Evolutionary conservation across 2,329 filamentous ascomycete genomes (phyloP), one percentile per base, ranked within the genome.

Genomic region (Pyrenophora tritici-repentis): DNA sequence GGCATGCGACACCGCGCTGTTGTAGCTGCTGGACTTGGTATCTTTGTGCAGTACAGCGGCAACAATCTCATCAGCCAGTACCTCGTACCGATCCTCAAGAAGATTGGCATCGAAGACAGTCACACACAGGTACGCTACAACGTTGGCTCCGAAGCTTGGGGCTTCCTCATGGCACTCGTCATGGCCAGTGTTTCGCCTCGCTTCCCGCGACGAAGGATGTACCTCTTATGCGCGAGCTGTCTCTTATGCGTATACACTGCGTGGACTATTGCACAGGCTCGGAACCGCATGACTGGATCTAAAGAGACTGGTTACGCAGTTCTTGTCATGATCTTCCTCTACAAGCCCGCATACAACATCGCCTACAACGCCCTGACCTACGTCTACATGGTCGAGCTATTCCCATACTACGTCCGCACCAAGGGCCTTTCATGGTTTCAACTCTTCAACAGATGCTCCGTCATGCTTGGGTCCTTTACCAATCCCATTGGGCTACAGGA

Each of bases 31-130:
- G 85, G 82, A 0, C 77, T 88, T 12, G 86, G 84, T 54, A 70
- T 88, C 58, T 86, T 88, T 58, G 86, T 84, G 1, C 85, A 88
- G 68, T 88, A 86, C 70, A 84, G 81, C 39, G 86, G 86, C 18
- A 88, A 88, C 63, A 85, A 67, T 3, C 73, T 88, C 2, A 83
- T 88, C 66, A 83, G 52, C 53, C 86, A 88, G 68, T 88, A 88
- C 66, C 83, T 86, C 63, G 81, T 85, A 45, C 76, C 79, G 26
- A 80, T 88, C 55, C 84, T 87, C 63, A 73, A 77, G 20, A 81
- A 81, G 35, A 84, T 85, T 29, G 85, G 85, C 20, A 86, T 88
- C 61, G 80, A 61, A 1, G 75, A 79, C 36, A 77, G 49, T 9
- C 61, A 66, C 14, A 55, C 61, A 34, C 57, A 67, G 42, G 60